Base-by-base conservation (phyloP, 1,284 basidiomycete genomes). In the Wolfiporia cocos region DNA sequence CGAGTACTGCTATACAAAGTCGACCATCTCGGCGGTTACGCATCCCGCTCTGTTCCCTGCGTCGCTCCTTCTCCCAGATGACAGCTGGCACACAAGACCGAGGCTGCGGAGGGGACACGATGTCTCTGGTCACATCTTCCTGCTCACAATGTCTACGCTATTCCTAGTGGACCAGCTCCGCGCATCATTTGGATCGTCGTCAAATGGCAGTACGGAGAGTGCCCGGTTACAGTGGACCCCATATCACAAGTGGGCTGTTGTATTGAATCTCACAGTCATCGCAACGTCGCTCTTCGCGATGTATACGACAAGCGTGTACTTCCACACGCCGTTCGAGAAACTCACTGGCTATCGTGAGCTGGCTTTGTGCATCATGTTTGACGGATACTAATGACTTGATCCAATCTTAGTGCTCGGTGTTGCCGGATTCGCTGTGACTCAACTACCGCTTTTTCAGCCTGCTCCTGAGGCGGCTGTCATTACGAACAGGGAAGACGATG, bases 61-160 rank as follows among this genome's bases (percentile, higher is more conserved):
- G 10, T 58, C 67, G 21, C 49, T 70, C 26, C 44, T 62, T 7
- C 54, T 67, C 15, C 67, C 70, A 0, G 63, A 66, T 1, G 40
- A 44, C 2, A 64, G 62, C 17, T 82, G 77, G 74, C 55, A 55
- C 12, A 71, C 66, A 0, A 53, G 64, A 0, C 83, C 85, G 5
- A 65, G 76, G 31, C 62, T 90, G 52, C 76, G 78, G 56, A 81
- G 76, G 47, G 94, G 94, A 0, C 92, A 96, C 61, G 95, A 99
- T 57, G 80, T 98, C 11, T 94, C 91, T 0, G 94, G 94, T 2
- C 95, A 99, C 60, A 76, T 92, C 20, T 98, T 97, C 69, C 75
- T 99, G 48, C 75, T 98, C 51, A 87, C 87, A 1, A 77, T 96
- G 66, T 76, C 84, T n/a, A 68, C 76, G 6, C 69, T 96, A 15